phyloP scores from a whole-genome alignment of 2,329 filamentous ascomycete species.

The Penicillium sclerotigenum region DNA sequence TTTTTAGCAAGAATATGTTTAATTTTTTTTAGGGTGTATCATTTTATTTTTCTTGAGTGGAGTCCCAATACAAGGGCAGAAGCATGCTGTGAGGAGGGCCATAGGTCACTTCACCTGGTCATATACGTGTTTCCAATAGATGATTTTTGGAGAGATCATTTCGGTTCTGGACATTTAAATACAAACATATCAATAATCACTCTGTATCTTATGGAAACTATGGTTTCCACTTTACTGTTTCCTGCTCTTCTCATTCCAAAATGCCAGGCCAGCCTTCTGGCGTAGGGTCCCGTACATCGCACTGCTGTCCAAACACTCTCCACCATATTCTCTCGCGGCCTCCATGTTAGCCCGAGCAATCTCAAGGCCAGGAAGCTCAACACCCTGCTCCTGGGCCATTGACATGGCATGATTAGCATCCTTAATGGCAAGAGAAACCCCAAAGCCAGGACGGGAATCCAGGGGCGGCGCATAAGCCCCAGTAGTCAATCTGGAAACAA shows the following conservation, averaged over 20 bases:
- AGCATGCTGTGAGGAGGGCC: neutral
- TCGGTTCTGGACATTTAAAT: neutral
- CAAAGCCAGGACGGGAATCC: slow-evolving; percentile 36
- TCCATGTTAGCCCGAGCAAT: slow-evolving; percentile 38
- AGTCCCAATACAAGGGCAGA: neutral
- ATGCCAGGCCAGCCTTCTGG: slow-evolving; percentile 36
- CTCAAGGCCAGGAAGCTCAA: slow-evolving; percentile 34
- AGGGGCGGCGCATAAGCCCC: slow-evolving; percentile 43
- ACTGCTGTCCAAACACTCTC: slow-evolving; percentile 39
- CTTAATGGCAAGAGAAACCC: slow-evolving; percentile 39
- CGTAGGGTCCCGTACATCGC: slow-evolving; percentile 39
- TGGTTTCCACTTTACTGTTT: slow-evolving; percentile 14
- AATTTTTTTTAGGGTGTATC: neutral
- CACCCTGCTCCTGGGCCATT: slow-evolving; percentile 32
- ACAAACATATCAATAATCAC: neutral
- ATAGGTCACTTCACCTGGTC: neutral
- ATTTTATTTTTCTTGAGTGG: neutral
- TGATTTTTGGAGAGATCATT: neutral
- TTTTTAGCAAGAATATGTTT: neutral
- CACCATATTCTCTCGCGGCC: slow-evolving; percentile 35
- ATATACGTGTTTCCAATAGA: neutral
- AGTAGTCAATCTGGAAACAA: slow-evolving; percentile 36
- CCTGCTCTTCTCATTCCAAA: slow-evolving; percentile 41
- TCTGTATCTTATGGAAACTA: neutral
- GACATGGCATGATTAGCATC: slow-evolving; percentile 36